phyloP scores from a whole-genome alignment of 2,329 filamentous ascomycete genomes.

The Cadophora gregata region DNA sequence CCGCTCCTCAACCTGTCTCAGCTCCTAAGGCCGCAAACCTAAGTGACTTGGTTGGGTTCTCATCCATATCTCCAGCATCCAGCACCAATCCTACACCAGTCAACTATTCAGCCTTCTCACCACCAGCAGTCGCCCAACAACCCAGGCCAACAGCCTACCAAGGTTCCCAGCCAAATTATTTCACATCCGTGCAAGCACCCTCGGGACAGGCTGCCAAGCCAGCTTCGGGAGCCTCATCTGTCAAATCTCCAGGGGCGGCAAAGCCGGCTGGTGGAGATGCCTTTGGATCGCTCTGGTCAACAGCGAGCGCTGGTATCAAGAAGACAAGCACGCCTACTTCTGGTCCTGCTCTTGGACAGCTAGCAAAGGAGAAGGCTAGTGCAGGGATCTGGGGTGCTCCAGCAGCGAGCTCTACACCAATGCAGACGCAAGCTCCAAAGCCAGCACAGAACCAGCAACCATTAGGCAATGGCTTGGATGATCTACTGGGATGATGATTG shows the following conservation, averaged over 20 bases:
- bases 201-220: conserved; percentile 41
- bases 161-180: conserved; percentile 89
- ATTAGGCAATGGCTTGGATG: conserved; percentile 48
- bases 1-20: conserved; percentile 84
- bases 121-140: conserved; percentile 52
- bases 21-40: conserved; percentile 81
- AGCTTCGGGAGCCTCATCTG: conserved; percentile 45
- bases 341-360: conserved; percentile 84
- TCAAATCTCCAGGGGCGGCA: conserved; percentile 50
- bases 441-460: conserved; percentile 42
- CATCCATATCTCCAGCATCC: conserved; percentile 78
- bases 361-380: conserved; percentile 97
- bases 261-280: conserved; percentile 77
- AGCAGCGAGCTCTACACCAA: conserved; percentile 32
- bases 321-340: conserved; percentile 68
- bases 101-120: conserved; percentile 69
- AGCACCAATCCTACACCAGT: conserved; percentile 61
- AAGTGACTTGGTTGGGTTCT: conserved; percentile 78
- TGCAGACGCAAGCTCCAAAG: conserved; percentile 32
- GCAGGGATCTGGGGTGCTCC: conserved; percentile 91
- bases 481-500: conserved; percentile 50
- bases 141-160: conserved; percentile 67
- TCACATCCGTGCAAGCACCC: conserved; percentile 74
- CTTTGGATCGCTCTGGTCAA: conserved; percentile 84
- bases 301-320: conserved; percentile 74